Evolutionary conservation across 345 rosid species (phyloP), one percentile per base, ranked within the genome.

Genomic region (Fremontodendron californicum): DNA sequence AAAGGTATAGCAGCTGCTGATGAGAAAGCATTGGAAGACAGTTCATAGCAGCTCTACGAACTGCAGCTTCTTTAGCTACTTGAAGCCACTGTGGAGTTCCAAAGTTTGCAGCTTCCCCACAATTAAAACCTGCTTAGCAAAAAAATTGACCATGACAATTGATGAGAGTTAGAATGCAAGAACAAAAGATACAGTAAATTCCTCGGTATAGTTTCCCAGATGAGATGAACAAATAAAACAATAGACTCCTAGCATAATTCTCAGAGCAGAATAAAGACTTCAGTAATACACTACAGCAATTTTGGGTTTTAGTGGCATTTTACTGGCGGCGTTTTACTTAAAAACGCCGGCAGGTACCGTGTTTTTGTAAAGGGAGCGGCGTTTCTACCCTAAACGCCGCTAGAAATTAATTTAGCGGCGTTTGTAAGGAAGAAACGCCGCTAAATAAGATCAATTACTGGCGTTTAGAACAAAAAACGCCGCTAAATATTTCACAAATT

Each of bases 51-150:
- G 99, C 99, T 84, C 99, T 87, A 4, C 99, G 98, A 42, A 95
- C 91, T 69, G 98, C 99, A 82, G 99, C 99, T 81, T 92, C 99
- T 88, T 90, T 95, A 11, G 99, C 99, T 85, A 93, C 87, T 79
- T 81, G 85, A 75, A 95, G 96, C 99, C 99, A 95, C 83, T 90
- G 96, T 37, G 99, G 93, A 80, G 99, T 95, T 75, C 97, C 98
- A 85, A 95, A 95, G 80, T 95, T 95, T 75, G 99, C 97, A 43
- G 99, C 99, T 86, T 95, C 99, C 74, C 99, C 99, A 87, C 99
- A 93, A 83, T 95, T 95, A 85, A 95, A 95, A 84, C 99, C 98
- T 94, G 65, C 71, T 42, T 82, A 31, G 60, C 45, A 65, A 62
- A 52, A 78, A 52, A 64, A 70, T 2, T 54, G 37, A 12, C 54